Conservation (phyloP, 2,329 filamentous ascomycete genomes). For the Phialemoniopsis sp. region DNA sequence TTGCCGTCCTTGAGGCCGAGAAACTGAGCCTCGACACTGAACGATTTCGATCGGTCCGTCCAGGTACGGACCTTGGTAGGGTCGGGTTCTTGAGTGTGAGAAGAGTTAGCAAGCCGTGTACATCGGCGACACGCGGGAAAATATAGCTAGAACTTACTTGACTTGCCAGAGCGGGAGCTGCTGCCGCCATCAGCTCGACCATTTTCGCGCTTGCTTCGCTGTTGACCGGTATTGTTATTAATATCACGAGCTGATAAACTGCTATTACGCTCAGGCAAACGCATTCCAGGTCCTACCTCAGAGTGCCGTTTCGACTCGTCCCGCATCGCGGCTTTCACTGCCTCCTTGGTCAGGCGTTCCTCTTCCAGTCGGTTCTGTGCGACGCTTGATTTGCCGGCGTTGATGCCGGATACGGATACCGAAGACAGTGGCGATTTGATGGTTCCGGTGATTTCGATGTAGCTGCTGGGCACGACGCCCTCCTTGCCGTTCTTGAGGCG, state of each 20-base stretch:
- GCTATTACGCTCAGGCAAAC: conserved; percentile 73
- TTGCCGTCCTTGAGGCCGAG: conserved; percentile 92
- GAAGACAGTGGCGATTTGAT: conserved; percentile 45
- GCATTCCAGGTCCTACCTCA: conserved; percentile 75
- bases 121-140: neutral
- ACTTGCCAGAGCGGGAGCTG: conserved; percentile 52
- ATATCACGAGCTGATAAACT: conserved; percentile 66
- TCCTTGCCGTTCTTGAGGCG: conserved; percentile 89
- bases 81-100: conserved; percentile 68
- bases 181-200: conserved; percentile 51
- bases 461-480: conserved; percentile 94
- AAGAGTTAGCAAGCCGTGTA: neutral
- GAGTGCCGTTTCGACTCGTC: conserved; percentile 55
- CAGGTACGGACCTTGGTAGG: conserved; percentile 78
- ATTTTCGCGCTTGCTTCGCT: conserved; percentile 69
- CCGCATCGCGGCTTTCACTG: conserved; percentile 56
- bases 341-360: conserved; percentile 76
- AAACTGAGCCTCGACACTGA: conserved; percentile 96
- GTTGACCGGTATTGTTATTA: conserved; percentile 61
- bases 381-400: conserved; percentile 57
- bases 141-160: conserved; percentile 34
- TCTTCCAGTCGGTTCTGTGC: conserved; percentile 80
- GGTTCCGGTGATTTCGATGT: conserved; percentile 81
- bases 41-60: conserved; percentile 93
- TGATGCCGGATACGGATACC: conserved; percentile 43